Base-by-base conservation (phyloP, 2,329 filamentous ascomycete species). In the Aspergillus tubingensis region DNA sequence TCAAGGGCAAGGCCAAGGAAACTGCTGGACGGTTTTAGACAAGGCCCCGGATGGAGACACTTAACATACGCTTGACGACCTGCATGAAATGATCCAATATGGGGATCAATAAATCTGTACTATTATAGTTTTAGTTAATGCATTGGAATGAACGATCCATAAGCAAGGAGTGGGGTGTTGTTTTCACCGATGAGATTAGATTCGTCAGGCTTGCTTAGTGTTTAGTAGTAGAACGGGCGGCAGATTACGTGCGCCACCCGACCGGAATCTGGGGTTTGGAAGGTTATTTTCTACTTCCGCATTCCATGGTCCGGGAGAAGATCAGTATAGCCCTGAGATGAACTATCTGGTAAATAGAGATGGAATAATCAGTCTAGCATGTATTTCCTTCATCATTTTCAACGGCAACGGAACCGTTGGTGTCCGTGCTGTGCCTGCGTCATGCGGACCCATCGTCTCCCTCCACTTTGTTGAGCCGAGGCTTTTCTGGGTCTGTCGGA, bases 1-100 rank as follows among this genome's bases (percentile, higher is more conserved):
- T 48, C 38, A 67, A 64, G 61, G 66, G 67, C 27, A 68, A 72
- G 64, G 67, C 67, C 38, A 70, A 72, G 58, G 68, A 71, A 58
- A 59, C 54, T 25, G 68, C 67, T 50, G 43, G 51, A 30, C n/a
- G 57, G 54, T 53, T 55, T 10, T 55, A 55, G 38, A 54, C 41
- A 39, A 17, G 17, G 23, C 8, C 30, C 15, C 13, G 2, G 44
- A 15, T 25, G 23, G 8, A 30, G 11, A 49, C 13, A 23, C 19
- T 15, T 15, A 13, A 44, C 17, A 19, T 2, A 44, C 19, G 6
- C 41, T 44, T 44, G 41, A 44, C 8, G 41, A 44, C 41, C 41
- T 44, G 19, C 41, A 44, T 44, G 41, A 44, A 23, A 23, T 8
- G 6, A 19, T 13, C 41, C 17, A 21, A 5, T n/a, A 44, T 15